Base-by-base conservation (phyloP, 345 rosid genomes). In the Pelargonium nanum region DNA sequence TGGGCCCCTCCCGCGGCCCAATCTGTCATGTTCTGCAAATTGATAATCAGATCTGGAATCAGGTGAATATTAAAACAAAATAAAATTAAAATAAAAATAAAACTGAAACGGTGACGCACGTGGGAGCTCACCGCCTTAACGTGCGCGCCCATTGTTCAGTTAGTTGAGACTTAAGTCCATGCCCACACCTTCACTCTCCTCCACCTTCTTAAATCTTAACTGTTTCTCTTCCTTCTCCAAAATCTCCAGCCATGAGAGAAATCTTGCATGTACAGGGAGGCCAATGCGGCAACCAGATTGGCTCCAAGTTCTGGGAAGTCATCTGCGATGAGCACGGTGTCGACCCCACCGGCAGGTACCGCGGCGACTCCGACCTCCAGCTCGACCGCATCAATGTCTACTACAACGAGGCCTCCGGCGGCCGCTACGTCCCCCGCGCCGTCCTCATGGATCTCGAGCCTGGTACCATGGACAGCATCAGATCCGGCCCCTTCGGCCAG, bases 361-460 rank as follows among this genome's bases (percentile, higher is more conserved):
- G 30, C n/a, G 93, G 84, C 8, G 90, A 77, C 19, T 67, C 84
- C 20, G 91, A 86, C 75, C 76, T 80, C 26, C 96, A 86, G 69
- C 82, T 91, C 57, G 98, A 91, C 76, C 78, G 96, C 26, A 91
- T 91, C 79, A 88, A 91, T 55, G 96, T 91, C 5, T 91, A 91
- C 71, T 91, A 86, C 77, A 91, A 91, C 10, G 98, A 91, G 66
- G 96, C 98, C 0, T 80, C 96, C 17, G 98, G 95, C 19, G 96
- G 96, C 13, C 64, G 96, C 62, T 91, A 88, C 68, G 98, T 91
- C 9, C 98, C 98, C 1, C 80, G 98, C 6, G 96, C 98, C 3
- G 98, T 91, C 15, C 96, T 88, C 19, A 91, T 91, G 98, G 98
- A 91, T 81, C 98, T 91, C 48, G 98, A 91, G 72, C 98, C 98